Evolutionary conservation across 2,329 filamentous ascomycete genomes (phyloP), one percentile per base, ranked within the genome.

Genomic region (Paecilomyces dactylethromorphus): DNA sequence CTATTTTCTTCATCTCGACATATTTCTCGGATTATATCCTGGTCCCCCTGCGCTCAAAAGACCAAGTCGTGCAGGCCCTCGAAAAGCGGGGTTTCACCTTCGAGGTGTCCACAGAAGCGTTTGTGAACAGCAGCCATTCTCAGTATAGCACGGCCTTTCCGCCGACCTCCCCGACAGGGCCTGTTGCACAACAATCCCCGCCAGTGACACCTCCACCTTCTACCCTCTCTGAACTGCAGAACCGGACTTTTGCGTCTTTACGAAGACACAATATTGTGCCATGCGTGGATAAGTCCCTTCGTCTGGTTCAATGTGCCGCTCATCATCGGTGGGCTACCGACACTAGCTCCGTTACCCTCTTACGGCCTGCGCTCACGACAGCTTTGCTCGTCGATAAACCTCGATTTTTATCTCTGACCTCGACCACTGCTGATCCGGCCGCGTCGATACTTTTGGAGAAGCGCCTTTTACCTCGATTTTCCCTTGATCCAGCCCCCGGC

Each of bases 21-120:
- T 99, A 97, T 76, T 97, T 96, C 76, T 94, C 90, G 33, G 93
- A 99, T 77, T 97, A 96, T 75, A 95, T 99, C 66, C 83, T 97
- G 35, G 91, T 97, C 0, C 92, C 94, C 0, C 82, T 82, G 56
- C 89, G 87, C 69, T 86, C 89, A 68, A 86, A 88, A 55, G 78
- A 83, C 26, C 87, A 87, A 45, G 92, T 97, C 54, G 85, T 91
- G 33, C 81, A 86, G 59, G 89, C 91, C 0, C 81, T 97, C 4
- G 82, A 93, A 60, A 84, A 87, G 18, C 85, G 89, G 53, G 92
- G 92, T 1, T 97, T 97, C 69, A 87, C 89, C 66, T 92, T 97
- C 66, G 88, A 91, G 62, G 86, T 89, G 63, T 73, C 80, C 56
- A 84, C 84, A 56, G 84, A 86, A 62, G 85, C 87, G 56, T 95